Evolutionary conservation across 2,329 filamentous ascomycete genomes (phyloP).

Genomic region (Trichoderma sp.): DNA sequence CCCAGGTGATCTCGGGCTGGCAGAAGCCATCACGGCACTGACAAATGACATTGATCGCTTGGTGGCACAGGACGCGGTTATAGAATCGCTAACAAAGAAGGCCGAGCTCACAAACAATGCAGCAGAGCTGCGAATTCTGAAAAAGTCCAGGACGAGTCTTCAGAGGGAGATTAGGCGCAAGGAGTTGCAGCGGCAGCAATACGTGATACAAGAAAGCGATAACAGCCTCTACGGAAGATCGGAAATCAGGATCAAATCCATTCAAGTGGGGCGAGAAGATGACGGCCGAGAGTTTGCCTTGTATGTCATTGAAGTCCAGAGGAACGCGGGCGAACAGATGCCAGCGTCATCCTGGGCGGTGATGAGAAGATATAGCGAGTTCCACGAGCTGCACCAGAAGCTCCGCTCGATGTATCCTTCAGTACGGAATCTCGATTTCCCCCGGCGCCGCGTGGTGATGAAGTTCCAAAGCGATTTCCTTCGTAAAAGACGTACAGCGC

Average conservation of each 20-base stretch:
- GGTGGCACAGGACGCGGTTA: constrained; percentile 80
- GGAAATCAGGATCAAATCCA: constrained; percentile 83
- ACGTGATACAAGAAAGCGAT: constrained; percentile 95
- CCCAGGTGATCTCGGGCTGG: constrained; percentile 87
- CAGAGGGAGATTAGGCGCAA: constrained; percentile 91
- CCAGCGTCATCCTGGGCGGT: constrained; percentile 93
- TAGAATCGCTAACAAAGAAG: constrained; percentile 88
- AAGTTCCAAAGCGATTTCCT: constrained; percentile 96
- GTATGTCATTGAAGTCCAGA: constrained; percentile 88
- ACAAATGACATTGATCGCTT: constrained; percentile 89
- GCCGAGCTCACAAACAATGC: constrained; percentile 97
- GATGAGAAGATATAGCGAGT: constrained; percentile 92
- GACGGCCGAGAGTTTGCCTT: constrained; percentile 92
- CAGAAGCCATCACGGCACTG: constrained; percentile 87
- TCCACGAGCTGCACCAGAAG: constrained; percentile 90
- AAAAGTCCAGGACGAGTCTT: constrained; percentile 90
- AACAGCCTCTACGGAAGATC: constrained; percentile 94
- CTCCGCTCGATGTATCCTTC: constrained; percentile 82
- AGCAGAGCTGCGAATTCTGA: constrained; percentile 84
- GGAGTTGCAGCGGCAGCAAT: constrained; percentile 93
- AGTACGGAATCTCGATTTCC: constrained; percentile 87
- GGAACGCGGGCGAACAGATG: constrained; percentile 92
- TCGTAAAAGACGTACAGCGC: constrained; percentile 76
- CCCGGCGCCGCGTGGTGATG: constrained; percentile 87
- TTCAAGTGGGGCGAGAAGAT: constrained; percentile 87